Evolutionary conservation across 208 protist species (phyloP), one percentile per base, ranked within the genome.

Genomic region (Leishmania tropica): DNA sequence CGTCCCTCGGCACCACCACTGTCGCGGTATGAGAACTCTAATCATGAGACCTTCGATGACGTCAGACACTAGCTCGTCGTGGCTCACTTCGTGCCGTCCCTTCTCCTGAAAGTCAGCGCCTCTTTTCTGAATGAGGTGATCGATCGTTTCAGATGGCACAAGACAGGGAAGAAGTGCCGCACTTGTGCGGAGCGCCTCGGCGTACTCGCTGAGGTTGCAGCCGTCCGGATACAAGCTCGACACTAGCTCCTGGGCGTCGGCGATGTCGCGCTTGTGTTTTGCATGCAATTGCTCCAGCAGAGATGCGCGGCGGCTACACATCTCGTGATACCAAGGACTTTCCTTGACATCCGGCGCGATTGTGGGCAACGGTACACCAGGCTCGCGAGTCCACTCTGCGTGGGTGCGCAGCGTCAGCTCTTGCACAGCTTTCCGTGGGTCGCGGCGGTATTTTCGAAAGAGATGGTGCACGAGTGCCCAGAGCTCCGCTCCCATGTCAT

Each of bases 381-480:
- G 83, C 24, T 67, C 80, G 4, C 17, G n/a, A 2, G 35, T 28
- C 53, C 78, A 76, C 3, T 81, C 51, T 58, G 79, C 74, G 51
- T 83, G 76, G 2, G 90, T 95, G 28, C 94, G 87, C 24, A 94
- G 75, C 13, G 83, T 73, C 76, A 97, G 74, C 79, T 95, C 92
- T 19, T 62, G 81, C 64, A 91, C 91, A 48, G 89, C 90, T 21
- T 47, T 42, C 0, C 72, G 62, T 5, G 85, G 17, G n/a, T 73
- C 58, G 5, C 28, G 42, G n/a, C 83, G 53, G 64, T 85, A 82
- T 53, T 85, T 89, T 70, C 56, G 10, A 83, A 92, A 97, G 17
- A 97, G 79, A 76, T 97, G 92, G 72, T 89, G 87, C 10, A 88
- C 90, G 7, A 97, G 82, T 37, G 88, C 89, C 81, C 88, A 94